Conservation (phyloP, 192 early-diverging fungal species). For the Mortierella antarctica region DNA sequence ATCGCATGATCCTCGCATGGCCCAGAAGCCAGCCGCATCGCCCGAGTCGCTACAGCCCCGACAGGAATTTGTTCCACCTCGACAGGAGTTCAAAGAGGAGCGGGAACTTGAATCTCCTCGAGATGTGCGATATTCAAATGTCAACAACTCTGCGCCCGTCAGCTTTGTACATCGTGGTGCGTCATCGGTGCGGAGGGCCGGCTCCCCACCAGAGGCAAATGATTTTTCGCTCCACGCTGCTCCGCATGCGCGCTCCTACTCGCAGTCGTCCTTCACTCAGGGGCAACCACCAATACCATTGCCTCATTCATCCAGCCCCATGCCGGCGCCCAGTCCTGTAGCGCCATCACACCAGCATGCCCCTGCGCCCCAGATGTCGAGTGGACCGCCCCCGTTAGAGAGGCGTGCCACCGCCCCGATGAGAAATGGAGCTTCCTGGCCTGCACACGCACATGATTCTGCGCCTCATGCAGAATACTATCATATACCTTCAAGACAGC, state of each 20-base stretch:
- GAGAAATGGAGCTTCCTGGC: constrained; percentile 6
- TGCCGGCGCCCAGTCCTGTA: background rate
- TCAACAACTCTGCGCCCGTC: constrained; percentile 11
- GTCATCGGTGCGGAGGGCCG: background rate
- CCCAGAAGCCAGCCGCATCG: background rate
- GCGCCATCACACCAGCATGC: background rate
- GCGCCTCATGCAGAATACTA: background rate
- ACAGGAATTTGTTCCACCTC: background rate
- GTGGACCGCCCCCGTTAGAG: background rate
- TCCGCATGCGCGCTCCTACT: constrained; percentile 30
- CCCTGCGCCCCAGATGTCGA: background rate
- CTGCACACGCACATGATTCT: constrained; percentile 7
- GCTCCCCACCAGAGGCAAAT: constrained; percentile 12
- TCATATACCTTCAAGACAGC: constrained; percentile 6
- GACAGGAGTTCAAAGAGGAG: background rate
- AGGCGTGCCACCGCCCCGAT: background rate
- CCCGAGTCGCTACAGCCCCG: background rate
- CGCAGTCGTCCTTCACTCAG: constrained; percentile 32
- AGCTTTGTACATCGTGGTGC: constrained; percentile 34
- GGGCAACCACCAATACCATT: background rate
- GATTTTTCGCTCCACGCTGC: background rate
- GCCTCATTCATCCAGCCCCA: too few species aligned
- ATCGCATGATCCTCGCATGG: background rate
- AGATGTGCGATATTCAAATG: constrained; percentile 14
- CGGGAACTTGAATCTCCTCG: constrained; percentile 2